Evolutionary conservation across 495 filamentous ascomycete species (phyloP).

Genomic region (Sporormia fimetaria): DNA sequence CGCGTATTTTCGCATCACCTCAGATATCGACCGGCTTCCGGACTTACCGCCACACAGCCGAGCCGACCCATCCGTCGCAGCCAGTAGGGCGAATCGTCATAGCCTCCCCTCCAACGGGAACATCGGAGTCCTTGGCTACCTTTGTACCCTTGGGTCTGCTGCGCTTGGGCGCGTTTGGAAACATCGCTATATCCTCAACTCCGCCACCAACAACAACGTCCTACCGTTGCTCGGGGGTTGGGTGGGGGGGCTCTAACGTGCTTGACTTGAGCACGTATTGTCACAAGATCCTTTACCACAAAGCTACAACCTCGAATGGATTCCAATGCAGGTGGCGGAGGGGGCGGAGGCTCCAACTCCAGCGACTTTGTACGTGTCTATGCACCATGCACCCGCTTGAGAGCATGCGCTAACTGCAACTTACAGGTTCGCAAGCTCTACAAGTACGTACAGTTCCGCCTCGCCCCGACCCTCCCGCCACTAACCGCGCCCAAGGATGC

Average conservation of each 20-base stretch:
- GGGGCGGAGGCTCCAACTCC: conserved; percentile 53
- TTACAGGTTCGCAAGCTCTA: conserved; percentile 91
- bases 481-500: conserved; percentile 55
- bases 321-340: conserved; percentile 30
- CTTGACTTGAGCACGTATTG: no score
- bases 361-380: conserved; percentile 62
- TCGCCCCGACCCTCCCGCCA: background rate
- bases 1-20: no score
- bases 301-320: conserved; percentile 29
- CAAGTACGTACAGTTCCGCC: conserved; percentile 52
- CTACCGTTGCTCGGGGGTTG: no score
- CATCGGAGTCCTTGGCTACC: background rate
- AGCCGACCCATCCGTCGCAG: background rate
- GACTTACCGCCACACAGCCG: background rate
- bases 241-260: no score
- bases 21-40: no score
- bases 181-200: no score
- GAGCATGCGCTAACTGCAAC: conserved; percentile 3
- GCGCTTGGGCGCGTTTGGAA: no score
- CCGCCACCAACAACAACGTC: no score
- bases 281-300: no score
- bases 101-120: background rate
- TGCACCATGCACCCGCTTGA: conserved; percentile 12
- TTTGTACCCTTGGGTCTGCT: background rate
- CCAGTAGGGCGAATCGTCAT: background rate